Evolutionary conservation across 192 early-diverging fungal genomes (phyloP), one percentile per base, ranked within the genome.

Genomic region (Coemansia sp.): DNA sequence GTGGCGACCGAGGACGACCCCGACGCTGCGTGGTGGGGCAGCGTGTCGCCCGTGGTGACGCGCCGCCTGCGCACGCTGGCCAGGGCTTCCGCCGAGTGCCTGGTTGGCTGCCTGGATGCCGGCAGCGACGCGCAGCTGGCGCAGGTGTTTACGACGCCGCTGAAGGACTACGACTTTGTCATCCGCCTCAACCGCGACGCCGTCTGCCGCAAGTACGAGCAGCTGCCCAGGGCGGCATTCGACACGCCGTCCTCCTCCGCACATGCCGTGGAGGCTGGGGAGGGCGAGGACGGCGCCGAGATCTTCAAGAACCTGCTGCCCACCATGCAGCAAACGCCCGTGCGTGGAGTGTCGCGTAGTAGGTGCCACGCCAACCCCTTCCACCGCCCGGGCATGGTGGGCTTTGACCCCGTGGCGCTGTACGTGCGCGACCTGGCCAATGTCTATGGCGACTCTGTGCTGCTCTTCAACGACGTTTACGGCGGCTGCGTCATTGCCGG

Each of bases 101-200:
- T 95, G 7, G 85, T 85, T 21, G 39, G 27, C 5, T 74, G 67
- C 31, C 29, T 79, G 40, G 36, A 11, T 29, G 7, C 57, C 2
- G 70, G 33, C 71, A 67, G 46, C 60, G 75, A 73, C 53, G 66
- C 64, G 11, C 63, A 57, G 37, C 63, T 80, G 63, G 57, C 67
- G 51, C 59, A 84, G 88, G 85, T 95, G 16, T 98, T 96, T 82
- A 79, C 92, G 6, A 88, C 93, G 7, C 91, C 94, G n/a, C 80
- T 92, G 16, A 62, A 72, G 33, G 92, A 92, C 57, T 98, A 95
- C 68, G 87, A 90, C 75, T 81, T 87, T 31, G 59, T 98, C 16
- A 84, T 98, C 61, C 83, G 87, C 56, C 79, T 98, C 6, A 69
- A 71, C 41, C 75, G 84, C 44, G 72, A 83, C 50, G 65, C 62